Evolutionary conservation across 495 filamentous ascomycete species (phyloP).

Genomic region (Lichina pygmaea): DNA sequence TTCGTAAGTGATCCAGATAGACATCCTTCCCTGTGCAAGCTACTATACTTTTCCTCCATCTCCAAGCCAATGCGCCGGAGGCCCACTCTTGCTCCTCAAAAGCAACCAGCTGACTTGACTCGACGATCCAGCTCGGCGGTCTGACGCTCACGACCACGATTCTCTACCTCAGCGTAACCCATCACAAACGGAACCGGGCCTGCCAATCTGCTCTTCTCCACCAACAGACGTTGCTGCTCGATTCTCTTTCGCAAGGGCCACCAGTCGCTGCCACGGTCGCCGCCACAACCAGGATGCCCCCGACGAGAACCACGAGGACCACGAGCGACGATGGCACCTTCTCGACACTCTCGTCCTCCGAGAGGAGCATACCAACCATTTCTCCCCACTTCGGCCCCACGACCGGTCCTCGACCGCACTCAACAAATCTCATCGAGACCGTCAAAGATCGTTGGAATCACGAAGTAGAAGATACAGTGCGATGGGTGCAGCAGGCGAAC

Average conservation of each 20-base stretch:
- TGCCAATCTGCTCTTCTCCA: slow-evolving; percentile 44
- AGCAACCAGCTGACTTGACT: neutral
- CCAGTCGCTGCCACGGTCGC: neutral
- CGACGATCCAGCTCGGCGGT: slow-evolving; percentile 35
- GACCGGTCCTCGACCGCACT: neutral
- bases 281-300: neutral
- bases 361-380: neutral
- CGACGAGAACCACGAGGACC: neutral
- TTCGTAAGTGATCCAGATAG: slow-evolving; percentile 30
- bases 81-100: neutral
- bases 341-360: neutral
- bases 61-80: neutral
- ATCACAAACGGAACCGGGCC: slow-evolving; percentile 44
- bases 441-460: slow-evolving; percentile 4
- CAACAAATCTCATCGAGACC: neutral
- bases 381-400: neutral
- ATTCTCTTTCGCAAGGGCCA: slow-evolving; percentile 7
- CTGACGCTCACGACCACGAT: slow-evolving; percentile 60
- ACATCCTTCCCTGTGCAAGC: neutral
- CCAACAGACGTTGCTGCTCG: slow-evolving; percentile 35
- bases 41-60: neutral
- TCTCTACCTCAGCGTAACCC: slow-evolving; percentile 52
- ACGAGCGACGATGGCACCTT: neutral
- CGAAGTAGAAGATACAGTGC: slow-evolving; percentile 1
- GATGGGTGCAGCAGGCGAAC: neutral